A percentile compares a stretch with the other conserved stretches of the same genome.
Conservation (phyloP, 257 asterid species). For the Prunella vulgaris region DNA sequence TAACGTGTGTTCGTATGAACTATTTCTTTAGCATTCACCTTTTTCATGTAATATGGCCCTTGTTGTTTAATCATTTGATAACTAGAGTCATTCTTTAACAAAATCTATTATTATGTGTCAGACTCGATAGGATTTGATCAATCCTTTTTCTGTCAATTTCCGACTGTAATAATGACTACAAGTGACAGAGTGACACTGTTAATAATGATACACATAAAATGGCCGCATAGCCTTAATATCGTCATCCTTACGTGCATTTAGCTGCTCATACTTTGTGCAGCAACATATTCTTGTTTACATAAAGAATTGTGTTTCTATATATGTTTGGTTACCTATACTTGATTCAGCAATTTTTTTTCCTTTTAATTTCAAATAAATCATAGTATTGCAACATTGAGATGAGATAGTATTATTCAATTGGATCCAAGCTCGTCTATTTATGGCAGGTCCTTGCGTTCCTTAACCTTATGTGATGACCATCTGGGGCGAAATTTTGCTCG, state of each 20-base stretch:
- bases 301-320: neutral
- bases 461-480: slow-evolving; percentile 61
- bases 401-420: slow-evolving; percentile 11
- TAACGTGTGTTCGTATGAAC: neutral
- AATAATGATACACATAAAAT: neutral
- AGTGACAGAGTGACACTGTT: neutral
- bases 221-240: neutral
- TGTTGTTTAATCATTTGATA: too few relatives aligned
- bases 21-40: neutral
- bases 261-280: neutral
- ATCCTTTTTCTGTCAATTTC: too few relatives aligned
- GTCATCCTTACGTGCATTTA: neutral
- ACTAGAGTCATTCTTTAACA: too few relatives aligned
- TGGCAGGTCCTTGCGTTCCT: slow-evolving; percentile 61
- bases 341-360: neutral
- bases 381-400: neutral
- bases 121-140: too few relatives aligned
- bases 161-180: too few relatives aligned
- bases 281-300: neutral
- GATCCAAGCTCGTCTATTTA: slow-evolving; percentile 11
- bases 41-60: neutral
- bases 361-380: neutral
- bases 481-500: slow-evolving; percentile 53
- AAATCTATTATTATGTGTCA: neutral
- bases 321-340: neutral